phyloP scores from a whole-genome alignment of 2,329 filamentous ascomycete genomes.

The Alternaria angustiovoidea region DNA sequence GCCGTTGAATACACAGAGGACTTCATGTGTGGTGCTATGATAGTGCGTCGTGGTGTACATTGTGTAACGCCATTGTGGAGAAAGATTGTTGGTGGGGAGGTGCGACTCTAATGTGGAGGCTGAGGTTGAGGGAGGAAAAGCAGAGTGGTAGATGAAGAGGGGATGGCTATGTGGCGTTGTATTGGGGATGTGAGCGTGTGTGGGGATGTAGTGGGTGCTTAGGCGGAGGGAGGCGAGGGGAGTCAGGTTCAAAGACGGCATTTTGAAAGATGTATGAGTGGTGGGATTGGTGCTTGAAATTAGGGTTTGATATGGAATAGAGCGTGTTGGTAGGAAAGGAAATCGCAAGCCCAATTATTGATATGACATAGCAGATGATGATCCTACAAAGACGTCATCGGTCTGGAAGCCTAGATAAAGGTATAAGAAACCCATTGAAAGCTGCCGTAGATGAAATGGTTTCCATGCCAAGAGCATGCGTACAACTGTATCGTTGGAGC shows the following conservation, averaged over 20 bases:
- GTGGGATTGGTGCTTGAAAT: background rate
- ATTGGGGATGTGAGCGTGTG: conserved; percentile 67
- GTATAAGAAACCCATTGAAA: background rate
- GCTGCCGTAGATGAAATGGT: background rate
- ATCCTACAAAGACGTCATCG: conserved; percentile 2
- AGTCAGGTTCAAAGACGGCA: conserved; percentile 44
- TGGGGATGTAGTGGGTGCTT: conserved; percentile 67
- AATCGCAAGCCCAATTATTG: too few species aligned
- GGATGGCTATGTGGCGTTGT: conserved; percentile 70
- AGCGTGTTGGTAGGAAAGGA: background rate
- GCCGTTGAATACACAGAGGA: conserved; percentile 67
- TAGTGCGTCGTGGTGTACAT: conserved; percentile 74
- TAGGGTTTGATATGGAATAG: background rate
- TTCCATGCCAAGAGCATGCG: background rate
- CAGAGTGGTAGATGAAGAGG: conserved; percentile 70
- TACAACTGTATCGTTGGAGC: background rate
- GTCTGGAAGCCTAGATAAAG: background rate
- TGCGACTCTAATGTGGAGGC: conserved; percentile 65
- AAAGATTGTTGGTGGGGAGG: conserved; percentile 60
- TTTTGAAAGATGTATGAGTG: background rate
- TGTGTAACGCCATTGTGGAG: conserved; percentile 72
- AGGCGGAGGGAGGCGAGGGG: conserved; percentile 62
- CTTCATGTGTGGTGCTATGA: conserved; percentile 72
- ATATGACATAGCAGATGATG: background rate
- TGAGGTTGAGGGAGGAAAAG: conserved; percentile 57